Conservation (phyloP, 768 basidiomycete species). For the Boletus vermiculosoides region DNA sequence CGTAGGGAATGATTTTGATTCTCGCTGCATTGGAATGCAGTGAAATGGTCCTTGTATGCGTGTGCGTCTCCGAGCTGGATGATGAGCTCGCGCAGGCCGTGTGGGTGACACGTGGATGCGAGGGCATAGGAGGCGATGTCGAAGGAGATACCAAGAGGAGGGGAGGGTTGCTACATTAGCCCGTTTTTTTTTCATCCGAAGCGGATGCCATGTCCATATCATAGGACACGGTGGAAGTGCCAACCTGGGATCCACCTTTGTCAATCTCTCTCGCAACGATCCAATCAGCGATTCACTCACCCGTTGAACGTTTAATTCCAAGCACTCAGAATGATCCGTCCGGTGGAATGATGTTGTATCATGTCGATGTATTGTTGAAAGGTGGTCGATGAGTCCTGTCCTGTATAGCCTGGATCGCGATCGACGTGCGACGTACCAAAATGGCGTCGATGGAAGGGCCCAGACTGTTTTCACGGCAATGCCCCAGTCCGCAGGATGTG, state of each 20-base stretch:
- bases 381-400: conserved; percentile 86
- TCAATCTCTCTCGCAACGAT: background rate
- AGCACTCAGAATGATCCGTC: conserved; percentile 90
- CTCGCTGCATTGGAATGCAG: conserved; percentile 76
- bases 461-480: conserved; percentile 86
- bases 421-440: conserved; percentile 83
- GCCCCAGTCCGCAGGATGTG: conserved; percentile 74
- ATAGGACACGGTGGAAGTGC: no score
- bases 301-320: conserved; percentile 99
- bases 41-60: conserved; percentile 90
- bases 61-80: conserved; percentile 98
- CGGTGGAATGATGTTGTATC: conserved; percentile 90
- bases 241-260: conserved; percentile 46
- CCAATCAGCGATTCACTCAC: conserved; percentile 40
- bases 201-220: conserved; percentile 21
- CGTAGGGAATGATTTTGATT: conserved; percentile 43
- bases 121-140: conserved; percentile 99
- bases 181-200: conserved; percentile 50
- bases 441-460: conserved; percentile 98
- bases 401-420: conserved; percentile 72
- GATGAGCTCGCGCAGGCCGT: conserved; percentile 87
- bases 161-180: conserved; percentile 96
- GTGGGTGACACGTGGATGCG: conserved; percentile 81
- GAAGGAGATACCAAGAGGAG: conserved; percentile 97
- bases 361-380: conserved; percentile 82